These are phyloP conservation scores for Eimeria falciformis DNA, from an alignment of 169 alveolate genomes.

Conservation along the genomic window DNA sequence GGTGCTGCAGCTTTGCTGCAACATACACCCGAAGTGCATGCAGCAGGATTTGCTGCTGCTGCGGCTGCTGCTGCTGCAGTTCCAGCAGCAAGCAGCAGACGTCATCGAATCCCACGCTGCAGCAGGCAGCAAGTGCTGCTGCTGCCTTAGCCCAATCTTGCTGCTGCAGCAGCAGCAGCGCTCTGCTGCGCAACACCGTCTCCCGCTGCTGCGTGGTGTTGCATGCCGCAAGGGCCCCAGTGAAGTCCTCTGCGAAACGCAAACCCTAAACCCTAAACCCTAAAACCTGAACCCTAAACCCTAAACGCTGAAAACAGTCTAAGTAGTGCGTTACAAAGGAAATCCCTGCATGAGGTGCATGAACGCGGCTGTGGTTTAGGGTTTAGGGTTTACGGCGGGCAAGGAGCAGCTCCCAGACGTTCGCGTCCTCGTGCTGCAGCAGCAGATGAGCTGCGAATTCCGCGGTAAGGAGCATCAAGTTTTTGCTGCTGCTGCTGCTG, in stretches of 20 bases:
- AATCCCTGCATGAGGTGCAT: too few species aligned
- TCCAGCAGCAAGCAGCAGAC: constrained; percentile 40
- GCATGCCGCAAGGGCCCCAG: background rate
- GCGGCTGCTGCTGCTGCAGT: constrained; percentile 26
- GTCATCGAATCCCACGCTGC: constrained; percentile 28
- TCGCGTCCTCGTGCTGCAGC: constrained; percentile 13
- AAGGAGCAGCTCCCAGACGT: constrained; percentile 32
- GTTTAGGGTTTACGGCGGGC: background rate
- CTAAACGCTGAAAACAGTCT: too few species aligned
- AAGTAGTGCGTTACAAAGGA: too few species aligned
- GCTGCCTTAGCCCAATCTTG: background rate
- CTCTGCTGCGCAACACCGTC: background rate
- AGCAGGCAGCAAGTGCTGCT: constrained; percentile 18
- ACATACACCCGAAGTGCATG: constrained; percentile 25
- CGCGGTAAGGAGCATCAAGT: background rate
- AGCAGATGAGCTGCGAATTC: constrained; percentile 20
- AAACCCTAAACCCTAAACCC: background rate
- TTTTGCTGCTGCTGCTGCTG: constrained; percentile 31
- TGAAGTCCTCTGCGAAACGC: background rate
- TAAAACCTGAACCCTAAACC: too few species aligned
- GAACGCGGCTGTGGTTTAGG: too few species aligned
- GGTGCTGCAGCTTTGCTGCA: constrained; percentile 35
- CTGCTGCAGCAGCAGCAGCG: constrained; percentile 23
- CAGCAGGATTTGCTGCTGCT: constrained; percentile 4
- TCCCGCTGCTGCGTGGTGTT: constrained; percentile 15